Evolutionary conservation across 2,329 filamentous ascomycete species (phyloP).

Genomic region (Colletotrichum acutatum): DNA sequence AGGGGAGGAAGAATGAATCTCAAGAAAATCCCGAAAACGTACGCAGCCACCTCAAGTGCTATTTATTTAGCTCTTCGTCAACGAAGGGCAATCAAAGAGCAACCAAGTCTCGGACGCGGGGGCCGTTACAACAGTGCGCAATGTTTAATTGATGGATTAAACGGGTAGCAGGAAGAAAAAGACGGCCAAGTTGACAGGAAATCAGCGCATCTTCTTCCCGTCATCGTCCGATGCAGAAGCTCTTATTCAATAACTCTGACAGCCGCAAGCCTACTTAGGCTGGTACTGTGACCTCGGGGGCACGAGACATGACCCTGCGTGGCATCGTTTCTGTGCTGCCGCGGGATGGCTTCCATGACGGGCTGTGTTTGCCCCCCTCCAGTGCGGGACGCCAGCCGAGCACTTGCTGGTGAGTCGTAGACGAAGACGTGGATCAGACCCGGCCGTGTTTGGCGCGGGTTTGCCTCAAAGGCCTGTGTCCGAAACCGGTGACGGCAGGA

Average conservation of each 20-base stretch:
- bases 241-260: constrained; percentile 19
- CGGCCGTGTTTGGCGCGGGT: constrained; percentile 11
- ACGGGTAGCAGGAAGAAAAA: constrained; percentile 14
- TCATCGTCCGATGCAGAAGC: constrained; percentile 28
- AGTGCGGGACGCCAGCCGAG: constrained; percentile 10
- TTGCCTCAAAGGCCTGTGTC: constrained; percentile 27
- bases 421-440: constrained; percentile 26
- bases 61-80: constrained; percentile 20
- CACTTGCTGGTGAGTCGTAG: constrained; percentile 30
- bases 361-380: constrained; percentile 9
- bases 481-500: constrained; percentile 28
- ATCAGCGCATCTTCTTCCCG: constrained; percentile 27
- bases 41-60: constrained; percentile 17
- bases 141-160: constrained; percentile 23
- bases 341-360: constrained; percentile 3
- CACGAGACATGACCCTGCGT: constrained; percentile 31
- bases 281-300: not conserved
- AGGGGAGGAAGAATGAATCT: not conserved
- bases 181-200: not conserved
- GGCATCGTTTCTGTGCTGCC: constrained; percentile 1
- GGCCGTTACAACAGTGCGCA: constrained; percentile 3
- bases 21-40: not conserved
- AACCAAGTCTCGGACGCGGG: constrained; percentile 9
- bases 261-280: not conserved
- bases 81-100: constrained; percentile 3